A percentile compares a stretch with the other conserved stretches of the same genome.
These are phyloP conservation scores for Globisporangium takayamanum DNA, from an alignment of 352 stramenopile species.

Conservation along the genomic window DNA sequence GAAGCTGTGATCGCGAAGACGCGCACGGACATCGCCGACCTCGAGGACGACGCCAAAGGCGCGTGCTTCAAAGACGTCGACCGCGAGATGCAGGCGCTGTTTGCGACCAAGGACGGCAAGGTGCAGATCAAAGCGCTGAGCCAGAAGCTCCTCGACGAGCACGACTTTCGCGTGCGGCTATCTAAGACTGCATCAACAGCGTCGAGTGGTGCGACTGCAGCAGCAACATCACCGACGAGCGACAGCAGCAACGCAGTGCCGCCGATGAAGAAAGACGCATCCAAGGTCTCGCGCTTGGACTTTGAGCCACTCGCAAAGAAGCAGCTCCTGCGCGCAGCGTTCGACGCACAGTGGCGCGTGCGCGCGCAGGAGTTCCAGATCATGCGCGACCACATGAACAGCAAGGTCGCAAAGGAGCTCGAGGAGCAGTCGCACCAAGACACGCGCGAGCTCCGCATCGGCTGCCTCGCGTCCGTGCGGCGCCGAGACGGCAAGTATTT, in stretches of 20 bases:
- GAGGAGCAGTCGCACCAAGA: slow-evolving; percentile 53
- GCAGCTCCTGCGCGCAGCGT: slow-evolving; percentile 65
- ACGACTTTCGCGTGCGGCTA: slow-evolving; percentile 75
- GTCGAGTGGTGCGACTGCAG: not conserved
- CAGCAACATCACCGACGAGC: not conserved
- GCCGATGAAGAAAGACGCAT: slow-evolving; percentile 51
- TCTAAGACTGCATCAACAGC: slow-evolving; percentile 25
- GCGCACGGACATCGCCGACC: slow-evolving; percentile 61
- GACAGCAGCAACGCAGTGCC: not conserved
- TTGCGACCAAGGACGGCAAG: slow-evolving; percentile 68
- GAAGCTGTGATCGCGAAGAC: too few relatives aligned
- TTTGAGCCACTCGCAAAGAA: slow-evolving; percentile 83
- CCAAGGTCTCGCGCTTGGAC: slow-evolving; percentile 55
- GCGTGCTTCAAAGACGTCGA: slow-evolving; percentile 72
- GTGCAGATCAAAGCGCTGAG: slow-evolving; percentile 49
- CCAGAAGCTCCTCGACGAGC: slow-evolving; percentile 73
- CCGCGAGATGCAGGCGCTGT: slow-evolving; percentile 52
- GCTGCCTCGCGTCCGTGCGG: slow-evolving; percentile 51
- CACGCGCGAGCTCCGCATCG: slow-evolving; percentile 60
- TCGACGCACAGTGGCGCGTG: slow-evolving; percentile 50
- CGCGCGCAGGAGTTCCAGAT: slow-evolving; percentile 58
- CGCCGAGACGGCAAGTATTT: slow-evolving; percentile 77
- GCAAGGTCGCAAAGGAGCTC: slow-evolving; percentile 65
- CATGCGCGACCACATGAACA: slow-evolving; percentile 63
- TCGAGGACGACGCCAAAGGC: slow-evolving; percentile 70